Base-by-base conservation (phyloP, 495 filamentous ascomycete genomes). In the Xylaria castorea region DNA sequence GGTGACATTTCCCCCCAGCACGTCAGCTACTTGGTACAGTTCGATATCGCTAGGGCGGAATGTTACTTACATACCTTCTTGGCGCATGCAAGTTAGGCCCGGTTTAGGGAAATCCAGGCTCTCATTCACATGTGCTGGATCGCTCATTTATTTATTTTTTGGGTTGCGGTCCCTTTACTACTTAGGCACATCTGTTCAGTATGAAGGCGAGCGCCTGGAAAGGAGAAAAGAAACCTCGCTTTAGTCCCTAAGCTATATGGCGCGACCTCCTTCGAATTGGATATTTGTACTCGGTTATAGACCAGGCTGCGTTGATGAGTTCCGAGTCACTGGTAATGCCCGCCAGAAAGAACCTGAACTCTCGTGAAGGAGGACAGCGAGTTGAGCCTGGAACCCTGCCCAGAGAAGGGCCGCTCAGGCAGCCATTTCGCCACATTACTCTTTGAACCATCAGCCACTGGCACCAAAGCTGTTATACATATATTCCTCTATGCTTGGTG, bases 1-100 rank as follows among this genome's bases (percentile, higher is more conserved):
- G 25, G 63, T 66, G 63, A 50, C 42, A 66, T 66, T 40, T 46
- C 14, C 27, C 42, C 42, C 27, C 9, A 32, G 42, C 63, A 66
- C 11, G 63, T 66, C 63, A 66, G 18, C 5, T 40, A 44, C 11
- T n/a, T 27, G 9, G 42, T 20, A 27, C 9, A 16, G 42, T 16
- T 57, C 30, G 40, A 66, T 66, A 66, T 66, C 40, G 40, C 42
- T n/a, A 66, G 63, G 42, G 63, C 63, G 34, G 63, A 66, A 27
- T 66, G 42, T 48, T 66, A 27, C 34, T 50, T 66, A 27, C 40
- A 48, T 50, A 6, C 22, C n/a, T 32, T 18, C 63, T 46, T 66
- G 63, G 63, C 61, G 44, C 30, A 44, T 61, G 18, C 5, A 30
- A 3, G 25, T 18, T 30, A 57, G 25, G 27, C 53, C 53, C 25